Evolutionary conservation across 2,329 filamentous ascomycete species (phyloP), one percentile per base, ranked within the genome.

Genomic region (Aspergillus terreus): DNA sequence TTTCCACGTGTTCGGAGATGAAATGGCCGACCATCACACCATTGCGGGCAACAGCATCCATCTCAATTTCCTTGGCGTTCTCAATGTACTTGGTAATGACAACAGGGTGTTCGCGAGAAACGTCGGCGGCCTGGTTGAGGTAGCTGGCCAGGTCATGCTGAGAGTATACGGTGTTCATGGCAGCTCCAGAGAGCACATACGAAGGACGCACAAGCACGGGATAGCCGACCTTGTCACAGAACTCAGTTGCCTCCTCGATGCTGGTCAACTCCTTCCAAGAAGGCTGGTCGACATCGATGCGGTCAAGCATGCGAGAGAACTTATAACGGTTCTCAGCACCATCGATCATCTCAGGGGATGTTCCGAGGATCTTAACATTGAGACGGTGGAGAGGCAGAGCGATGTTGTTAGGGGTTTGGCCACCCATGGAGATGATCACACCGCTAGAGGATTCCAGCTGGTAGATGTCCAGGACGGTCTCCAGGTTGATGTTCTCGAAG

Each of bases 1-100:
- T 97, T 74, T 99, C 94, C 40, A 99, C 94, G 71, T 99, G 94
- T 78, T 99, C 94, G 0, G 92, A 97, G 67, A 99, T 90, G 74
- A 97, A 97, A 71, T 97, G 94, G 11, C 92, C 91, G 52, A 96
- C 84, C 74, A 97, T 88, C 49, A 82, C 86, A 66, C 94, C 94
- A 61, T 95, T 87, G 63, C 86, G 87, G 49, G 92, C 94, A 42
- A 99, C 94, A 38, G 94, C 94, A 64, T 99, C 94, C 94, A 99
- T 97, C 74, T 99, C 94, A 58, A 99, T 97, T 72, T 99, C 94
- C 79, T 99, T 97, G 59, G 94, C 94, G 61, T 95, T 94, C 78
- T 99, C 94, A 60, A 99, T 97, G 76, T 97, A 99, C 77, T 99
- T 99, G 55, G 92, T 97, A 66, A 99, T 97, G 55, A 99, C 94